phyloP scores from a whole-genome alignment of 2,329 filamentous ascomycete genomes.

The Aspergillus sp. region DNA sequence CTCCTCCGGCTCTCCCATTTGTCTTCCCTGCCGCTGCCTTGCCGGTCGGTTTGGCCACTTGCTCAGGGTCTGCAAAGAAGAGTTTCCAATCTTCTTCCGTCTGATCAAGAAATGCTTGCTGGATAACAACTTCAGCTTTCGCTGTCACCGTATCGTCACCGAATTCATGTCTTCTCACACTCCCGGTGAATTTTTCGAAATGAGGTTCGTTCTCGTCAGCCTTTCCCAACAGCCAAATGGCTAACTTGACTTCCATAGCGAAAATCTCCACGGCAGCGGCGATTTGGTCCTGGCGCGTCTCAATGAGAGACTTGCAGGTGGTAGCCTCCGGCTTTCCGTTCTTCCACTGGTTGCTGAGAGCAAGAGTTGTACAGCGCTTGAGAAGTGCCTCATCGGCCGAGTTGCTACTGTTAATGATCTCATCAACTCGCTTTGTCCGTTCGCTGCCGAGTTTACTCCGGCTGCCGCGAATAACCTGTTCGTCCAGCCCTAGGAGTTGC shows the following conservation, averaged over 20 bases:
- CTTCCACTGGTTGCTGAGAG: conserved; percentile 27
- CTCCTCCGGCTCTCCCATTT: neutral
- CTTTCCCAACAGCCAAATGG: conserved; percentile 30
- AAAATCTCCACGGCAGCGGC: conserved; percentile 23
- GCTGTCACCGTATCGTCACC: conserved; percentile 29
- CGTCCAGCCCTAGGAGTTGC: conserved; percentile 52
- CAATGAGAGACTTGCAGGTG: conserved; percentile 34
- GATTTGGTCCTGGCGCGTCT: conserved; percentile 24
- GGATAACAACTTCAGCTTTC: conserved; percentile 20
- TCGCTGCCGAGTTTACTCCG: conserved; percentile 27
- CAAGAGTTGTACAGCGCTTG: conserved; percentile 45
- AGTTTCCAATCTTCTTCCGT: conserved; percentile 28
- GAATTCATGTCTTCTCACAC: conserved; percentile 27
- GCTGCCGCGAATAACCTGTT: conserved; percentile 36
- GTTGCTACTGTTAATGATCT: conserved; percentile 46
- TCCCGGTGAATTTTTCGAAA: conserved; percentile 30
- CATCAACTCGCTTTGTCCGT: conserved; percentile 42
- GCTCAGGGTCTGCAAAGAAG: conserved; percentile 22
- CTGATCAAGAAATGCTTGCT: conserved; percentile 16
- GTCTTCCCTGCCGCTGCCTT: neutral
- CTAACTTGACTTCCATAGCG: conserved; percentile 24
- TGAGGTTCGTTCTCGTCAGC: conserved; percentile 21
- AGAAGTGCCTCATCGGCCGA: conserved; percentile 56
- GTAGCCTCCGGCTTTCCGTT: conserved; percentile 26
- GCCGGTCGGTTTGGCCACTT: neutral